These are phyloP conservation scores for Acanthamoeba sp. DNA, from an alignment of 208 protist genomes.

Conservation along the genomic window DNA sequence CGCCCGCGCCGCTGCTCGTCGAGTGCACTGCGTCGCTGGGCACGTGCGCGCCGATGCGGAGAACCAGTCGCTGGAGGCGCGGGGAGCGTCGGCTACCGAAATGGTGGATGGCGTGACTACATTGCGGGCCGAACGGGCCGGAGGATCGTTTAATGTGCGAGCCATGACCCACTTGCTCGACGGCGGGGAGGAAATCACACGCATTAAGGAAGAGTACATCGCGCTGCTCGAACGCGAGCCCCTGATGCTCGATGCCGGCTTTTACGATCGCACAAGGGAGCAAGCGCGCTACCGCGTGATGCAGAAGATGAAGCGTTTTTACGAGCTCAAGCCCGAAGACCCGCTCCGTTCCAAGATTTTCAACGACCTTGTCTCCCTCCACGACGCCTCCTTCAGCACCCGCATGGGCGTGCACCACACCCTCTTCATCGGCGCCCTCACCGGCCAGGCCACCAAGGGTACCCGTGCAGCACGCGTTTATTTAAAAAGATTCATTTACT, in stretches of 20 bases:
- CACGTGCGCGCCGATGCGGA: neutral
- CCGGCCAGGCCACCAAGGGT: conserved; percentile 56
- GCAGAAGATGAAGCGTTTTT: conserved; percentile 47
- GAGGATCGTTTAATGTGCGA: conserved; percentile 49
- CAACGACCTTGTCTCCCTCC: conserved; percentile 43
- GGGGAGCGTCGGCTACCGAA: neutral
- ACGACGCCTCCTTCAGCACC: conserved; percentile 66
- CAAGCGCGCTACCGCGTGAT: conserved; percentile 65
- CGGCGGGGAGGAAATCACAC: conserved; percentile 42
- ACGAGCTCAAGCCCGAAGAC: conserved; percentile 44
- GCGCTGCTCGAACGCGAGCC: conserved; percentile 29
- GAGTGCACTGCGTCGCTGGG: neutral
- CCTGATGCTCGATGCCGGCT: conserved; percentile 51
- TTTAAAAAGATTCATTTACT: neutral
- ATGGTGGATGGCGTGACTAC: neutral
- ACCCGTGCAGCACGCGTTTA: neutral
- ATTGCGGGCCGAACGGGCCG: neutral
- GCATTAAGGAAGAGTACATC: conserved; percentile 5
- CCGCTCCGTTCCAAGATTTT: neutral
- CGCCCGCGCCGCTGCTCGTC: no score
- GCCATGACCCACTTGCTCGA: conserved; percentile 66
- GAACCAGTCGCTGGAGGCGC: neutral
- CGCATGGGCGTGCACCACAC: conserved; percentile 52
- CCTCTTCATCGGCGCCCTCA: conserved; percentile 61
- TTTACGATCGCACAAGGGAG: conserved; percentile 54